Conservation (phyloP, 1,139 yeast species). For the Yamadazyma pseudoaaseri region DNA sequence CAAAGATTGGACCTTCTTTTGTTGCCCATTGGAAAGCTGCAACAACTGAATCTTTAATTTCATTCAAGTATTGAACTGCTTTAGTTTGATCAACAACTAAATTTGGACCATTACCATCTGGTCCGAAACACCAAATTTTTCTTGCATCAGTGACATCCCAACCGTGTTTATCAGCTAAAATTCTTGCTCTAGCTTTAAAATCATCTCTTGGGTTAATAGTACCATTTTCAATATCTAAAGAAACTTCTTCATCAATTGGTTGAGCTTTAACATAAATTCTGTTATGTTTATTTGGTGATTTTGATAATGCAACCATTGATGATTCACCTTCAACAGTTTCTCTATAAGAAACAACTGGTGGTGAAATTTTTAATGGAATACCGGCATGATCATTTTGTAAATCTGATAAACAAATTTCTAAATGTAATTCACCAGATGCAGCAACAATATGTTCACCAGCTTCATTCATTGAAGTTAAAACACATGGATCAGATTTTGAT, state of each 20-base stretch:
- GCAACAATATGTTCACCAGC: constrained; percentile 99
- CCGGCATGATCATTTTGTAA: constrained; percentile 99
- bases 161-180: constrained; percentile 98
- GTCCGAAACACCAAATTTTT: constrained; percentile 99
- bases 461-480: constrained; percentile 79
- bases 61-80: constrained; percentile 99
- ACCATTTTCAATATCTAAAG: constrained; percentile 91
- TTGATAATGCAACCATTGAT: constrained; percentile 93
- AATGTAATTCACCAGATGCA: constrained; percentile 99
- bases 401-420: constrained; percentile 96
- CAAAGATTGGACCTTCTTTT: constrained; percentile 98
- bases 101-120: constrained; percentile 99
- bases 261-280: constrained; percentile 98
- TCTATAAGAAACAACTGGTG: constrained; percentile 98
- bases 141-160: constrained; percentile 99
- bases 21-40: constrained; percentile 99
- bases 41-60: constrained; percentile 99
- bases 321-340: constrained; percentile 96
- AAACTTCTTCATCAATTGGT: constrained; percentile 92
- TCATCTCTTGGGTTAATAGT: constrained; percentile 94
- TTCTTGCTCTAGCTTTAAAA: constrained; percentile 98
- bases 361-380: constrained; percentile 96
- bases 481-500: constrained; percentile 99
- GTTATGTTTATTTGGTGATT: constrained; percentile 99
- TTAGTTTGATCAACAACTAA: constrained; percentile 99